phyloP scores from a whole-genome alignment of 148 eudicot species.

The Amaranthus hypochondriacus region DNA sequence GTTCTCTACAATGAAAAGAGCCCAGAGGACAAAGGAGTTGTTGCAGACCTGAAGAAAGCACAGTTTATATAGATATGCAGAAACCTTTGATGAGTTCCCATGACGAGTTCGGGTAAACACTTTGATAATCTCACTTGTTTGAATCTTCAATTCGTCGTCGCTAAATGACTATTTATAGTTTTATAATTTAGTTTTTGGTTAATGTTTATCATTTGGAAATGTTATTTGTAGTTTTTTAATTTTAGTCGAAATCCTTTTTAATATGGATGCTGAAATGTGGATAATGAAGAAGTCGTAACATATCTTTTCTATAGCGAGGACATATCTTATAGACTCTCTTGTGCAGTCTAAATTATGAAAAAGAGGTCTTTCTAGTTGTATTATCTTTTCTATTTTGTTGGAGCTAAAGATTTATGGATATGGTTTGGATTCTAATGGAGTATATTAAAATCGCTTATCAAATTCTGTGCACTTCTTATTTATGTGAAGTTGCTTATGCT shows the following conservation, averaged over 20 bases:
- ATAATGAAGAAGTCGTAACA: neutral
- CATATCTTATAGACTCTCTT: neutral
- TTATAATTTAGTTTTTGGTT: too few relatives aligned
- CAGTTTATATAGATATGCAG: slow-evolving; percentile 39
- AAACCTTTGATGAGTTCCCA: slow-evolving; percentile 4
- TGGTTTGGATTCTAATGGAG: too few relatives aligned
- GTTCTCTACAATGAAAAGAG: slow-evolving; percentile 72
- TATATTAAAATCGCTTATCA: too few relatives aligned
- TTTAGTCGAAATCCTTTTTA: neutral
- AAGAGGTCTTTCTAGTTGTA: neutral
- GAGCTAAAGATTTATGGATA: too few relatives aligned
- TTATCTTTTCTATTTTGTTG: too few relatives aligned
- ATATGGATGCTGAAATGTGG: neutral
- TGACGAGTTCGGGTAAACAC: slow-evolving; percentile 29
- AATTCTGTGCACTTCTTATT: too few relatives aligned
- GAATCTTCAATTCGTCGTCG: neutral
- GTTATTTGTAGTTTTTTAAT: too few relatives aligned
- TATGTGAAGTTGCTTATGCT: too few relatives aligned
- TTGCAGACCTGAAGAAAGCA: slow-evolving; percentile 60
- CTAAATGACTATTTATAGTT: neutral
- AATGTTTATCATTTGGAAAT: neutral
- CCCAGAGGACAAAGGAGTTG: slow-evolving; percentile 64
- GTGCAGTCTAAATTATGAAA: neutral
- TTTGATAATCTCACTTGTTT: neutral
- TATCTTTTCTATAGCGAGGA: neutral